Conservation (phyloP, 2,329 filamentous ascomycete species). For the Truncatella angustata region DNA sequence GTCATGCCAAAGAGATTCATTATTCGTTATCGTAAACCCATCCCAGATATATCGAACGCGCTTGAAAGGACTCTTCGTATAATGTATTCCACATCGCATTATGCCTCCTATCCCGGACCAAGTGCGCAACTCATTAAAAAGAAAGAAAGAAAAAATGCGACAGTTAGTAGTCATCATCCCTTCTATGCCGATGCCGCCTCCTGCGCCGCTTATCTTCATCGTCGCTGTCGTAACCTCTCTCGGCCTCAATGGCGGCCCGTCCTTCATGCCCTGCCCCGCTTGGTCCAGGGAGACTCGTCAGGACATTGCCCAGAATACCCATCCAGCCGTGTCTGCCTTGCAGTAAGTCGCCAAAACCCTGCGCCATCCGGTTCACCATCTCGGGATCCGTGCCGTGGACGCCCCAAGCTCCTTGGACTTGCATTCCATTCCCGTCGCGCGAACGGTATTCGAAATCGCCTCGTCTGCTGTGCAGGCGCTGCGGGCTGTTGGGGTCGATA, state of each 20-base stretch:
- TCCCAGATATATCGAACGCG: not conserved
- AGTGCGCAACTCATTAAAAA: not conserved
- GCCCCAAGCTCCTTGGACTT: slow-evolving; percentile 12
- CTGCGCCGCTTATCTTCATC: not conserved
- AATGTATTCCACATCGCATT: no score
- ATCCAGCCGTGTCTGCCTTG: slow-evolving; percentile 12
- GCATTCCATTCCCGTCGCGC: slow-evolving; percentile 6
- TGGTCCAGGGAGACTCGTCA: not conserved
- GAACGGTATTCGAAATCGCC: slow-evolving; percentile 22
- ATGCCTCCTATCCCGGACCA: no score
- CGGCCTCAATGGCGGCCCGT: not conserved
- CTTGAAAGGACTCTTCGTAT: no score
- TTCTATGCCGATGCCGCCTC: not conserved
- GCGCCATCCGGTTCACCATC: slow-evolving; percentile 12
- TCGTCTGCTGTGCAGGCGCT: slow-evolving; percentile 11
- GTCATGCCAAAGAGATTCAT: slow-evolving; percentile 4
- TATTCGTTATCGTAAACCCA: not conserved
- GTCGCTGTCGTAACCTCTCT: not conserved
- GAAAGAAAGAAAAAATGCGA: not conserved
- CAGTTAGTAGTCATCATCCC: slow-evolving; percentile 10
- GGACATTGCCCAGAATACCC: slow-evolving; percentile 11
- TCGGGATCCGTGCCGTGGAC: slow-evolving; percentile 14
- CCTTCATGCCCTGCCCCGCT: not conserved
- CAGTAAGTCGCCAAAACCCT: slow-evolving; percentile 10
- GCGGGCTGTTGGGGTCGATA: slow-evolving; percentile 3